Base-by-base conservation (phyloP, 495 filamentous ascomycete species). In the Amniculicola lignicola region DNA sequence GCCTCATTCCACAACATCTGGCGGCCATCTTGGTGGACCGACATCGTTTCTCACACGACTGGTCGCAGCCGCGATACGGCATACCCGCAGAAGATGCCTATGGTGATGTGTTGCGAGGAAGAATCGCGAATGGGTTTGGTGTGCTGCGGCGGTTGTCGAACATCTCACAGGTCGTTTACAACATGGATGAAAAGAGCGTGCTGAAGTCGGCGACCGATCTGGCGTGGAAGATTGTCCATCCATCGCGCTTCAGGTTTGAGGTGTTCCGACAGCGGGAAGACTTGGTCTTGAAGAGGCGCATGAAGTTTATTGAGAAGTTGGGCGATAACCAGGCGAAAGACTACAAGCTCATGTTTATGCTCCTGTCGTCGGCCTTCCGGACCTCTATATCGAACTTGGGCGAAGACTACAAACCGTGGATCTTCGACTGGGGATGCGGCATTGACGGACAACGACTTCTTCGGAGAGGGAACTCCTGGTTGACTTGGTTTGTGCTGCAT, bases 331-430 rank as follows among this genome's bases (percentile, higher is more conserved):
- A 47, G 29, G 59, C 53, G 10, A 57, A 48, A 23, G 59, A 62
- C 36, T 62, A 62, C 43, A 62, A 57, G 42, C 40, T 57, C 19
- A 57, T 62, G 59, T 62, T 62, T 24, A 52, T 57, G 33, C 53
- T 62, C 6, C 27, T 62, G 18, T 57, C 47, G 2, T 57, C 52
- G 1, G 42, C 43, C 7, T 62, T 62, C 36, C 52, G 59, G 11
- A 53, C 54, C 10, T 54, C 46, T 12, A 18, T 54, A 12, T 54
- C 49, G 2, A 54, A 46, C 33, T 27, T 36, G 9, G 54, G 42
- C 18, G 36, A 45, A 0, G 54, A 48, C n/a, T 52, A 62, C 33
- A 53, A 33, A 22, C 54, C 60, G 15, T 63, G 60, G 60, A 54
- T 62, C 7, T 63, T 58, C 28, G 54, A 58, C 21, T 59, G 47